phyloP scores from a whole-genome alignment of 371 early-diverging fungal species.

The Syncephalastrum monosporum region DNA sequence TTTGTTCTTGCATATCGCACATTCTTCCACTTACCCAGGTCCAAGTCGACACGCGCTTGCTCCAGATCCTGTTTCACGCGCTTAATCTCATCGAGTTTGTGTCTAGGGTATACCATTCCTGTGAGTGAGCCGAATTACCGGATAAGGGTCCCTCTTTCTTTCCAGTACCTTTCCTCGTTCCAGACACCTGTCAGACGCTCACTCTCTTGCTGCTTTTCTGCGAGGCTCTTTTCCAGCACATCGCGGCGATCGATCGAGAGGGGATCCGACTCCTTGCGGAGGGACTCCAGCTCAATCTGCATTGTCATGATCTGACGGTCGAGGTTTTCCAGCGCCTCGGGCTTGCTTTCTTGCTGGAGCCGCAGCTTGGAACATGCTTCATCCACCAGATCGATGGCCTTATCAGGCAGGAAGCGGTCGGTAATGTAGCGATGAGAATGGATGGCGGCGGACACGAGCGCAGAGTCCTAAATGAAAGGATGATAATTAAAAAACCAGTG shows the following conservation, averaged over 20 bases:
- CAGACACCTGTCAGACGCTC: slow-evolving; percentile 64
- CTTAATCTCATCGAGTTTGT: slow-evolving; percentile 74
- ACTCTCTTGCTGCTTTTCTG: slow-evolving; percentile 64
- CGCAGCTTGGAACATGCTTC: slow-evolving; percentile 85
- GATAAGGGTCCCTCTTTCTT: not conserved
- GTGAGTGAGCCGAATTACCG: no score
- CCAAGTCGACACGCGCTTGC: slow-evolving; percentile 76
- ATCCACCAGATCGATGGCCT: slow-evolving; percentile 90
- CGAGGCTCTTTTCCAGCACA: slow-evolving; percentile 63
- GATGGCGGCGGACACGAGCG: slow-evolving; percentile 79
- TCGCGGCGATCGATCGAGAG: slow-evolving; percentile 70
- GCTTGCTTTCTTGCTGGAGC: slow-evolving; percentile 83
- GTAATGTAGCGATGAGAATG: slow-evolving; percentile 81
- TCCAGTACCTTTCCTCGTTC: slow-evolving; percentile 62
- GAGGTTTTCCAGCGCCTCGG: slow-evolving; percentile 71
- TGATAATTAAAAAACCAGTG: not conserved
- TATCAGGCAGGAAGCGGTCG: slow-evolving; percentile 54
- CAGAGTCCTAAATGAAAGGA: slow-evolving; percentile 52
- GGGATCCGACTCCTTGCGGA: slow-evolving; percentile 73
- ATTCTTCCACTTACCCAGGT: slow-evolving; percentile 35
- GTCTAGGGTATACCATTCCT: slow-evolving; percentile 17
- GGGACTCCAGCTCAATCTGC: slow-evolving; percentile 73
- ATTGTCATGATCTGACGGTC: slow-evolving; percentile 76
- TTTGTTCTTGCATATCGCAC: not conserved
- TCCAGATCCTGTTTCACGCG: slow-evolving; percentile 70